Evolutionary conservation across 1,284 basidiomycete species (phyloP).

Genomic region (Mrakiaceae sp.): DNA sequence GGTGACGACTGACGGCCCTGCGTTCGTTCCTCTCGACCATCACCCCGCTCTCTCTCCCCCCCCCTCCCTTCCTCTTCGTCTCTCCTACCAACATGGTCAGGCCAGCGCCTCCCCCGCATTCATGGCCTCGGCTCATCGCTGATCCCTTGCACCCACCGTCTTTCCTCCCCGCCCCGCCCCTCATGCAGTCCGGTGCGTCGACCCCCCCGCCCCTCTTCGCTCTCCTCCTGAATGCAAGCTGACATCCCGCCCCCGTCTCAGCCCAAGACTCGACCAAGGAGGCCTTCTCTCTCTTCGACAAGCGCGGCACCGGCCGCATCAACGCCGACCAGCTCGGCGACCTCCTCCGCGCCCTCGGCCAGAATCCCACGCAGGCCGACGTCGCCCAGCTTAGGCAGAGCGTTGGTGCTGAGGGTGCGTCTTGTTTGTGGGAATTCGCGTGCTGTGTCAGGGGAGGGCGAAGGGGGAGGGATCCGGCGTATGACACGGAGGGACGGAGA

Average conservation of each 20-base stretch:
- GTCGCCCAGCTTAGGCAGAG: conserved; percentile 65
- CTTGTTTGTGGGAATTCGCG: not conserved
- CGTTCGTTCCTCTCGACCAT: too few species aligned
- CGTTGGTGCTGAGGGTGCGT: conserved; percentile 51
- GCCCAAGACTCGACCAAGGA: conserved; percentile 41
- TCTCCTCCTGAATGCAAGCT: too few species aligned
- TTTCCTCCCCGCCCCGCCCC: too few species aligned
- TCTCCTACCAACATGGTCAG: too few species aligned
- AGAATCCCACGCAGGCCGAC: conserved; percentile 97
- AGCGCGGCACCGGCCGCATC: conserved; percentile 82
- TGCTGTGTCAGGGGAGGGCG: not conserved
- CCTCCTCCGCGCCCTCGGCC: conserved; percentile 83
- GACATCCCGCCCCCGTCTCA: not conserved
- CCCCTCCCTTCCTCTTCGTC: too few species aligned
- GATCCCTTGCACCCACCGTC: too few species aligned
- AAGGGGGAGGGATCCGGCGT: not conserved
- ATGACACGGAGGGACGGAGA: not conserved
- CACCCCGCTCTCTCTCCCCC: too few species aligned
- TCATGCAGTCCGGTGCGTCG: too few species aligned
- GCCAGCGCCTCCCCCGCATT: too few species aligned
- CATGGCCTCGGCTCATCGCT: too few species aligned
- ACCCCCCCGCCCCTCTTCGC: too few species aligned
- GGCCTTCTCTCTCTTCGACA: conserved; percentile 96
- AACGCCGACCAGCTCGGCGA: conserved; percentile 86
- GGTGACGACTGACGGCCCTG: too few species aligned